Evolutionary conservation across 1,284 basidiomycete genomes (phyloP), one percentile per base, ranked within the genome.

Genomic region (Apiotrichum domesticum): DNA sequence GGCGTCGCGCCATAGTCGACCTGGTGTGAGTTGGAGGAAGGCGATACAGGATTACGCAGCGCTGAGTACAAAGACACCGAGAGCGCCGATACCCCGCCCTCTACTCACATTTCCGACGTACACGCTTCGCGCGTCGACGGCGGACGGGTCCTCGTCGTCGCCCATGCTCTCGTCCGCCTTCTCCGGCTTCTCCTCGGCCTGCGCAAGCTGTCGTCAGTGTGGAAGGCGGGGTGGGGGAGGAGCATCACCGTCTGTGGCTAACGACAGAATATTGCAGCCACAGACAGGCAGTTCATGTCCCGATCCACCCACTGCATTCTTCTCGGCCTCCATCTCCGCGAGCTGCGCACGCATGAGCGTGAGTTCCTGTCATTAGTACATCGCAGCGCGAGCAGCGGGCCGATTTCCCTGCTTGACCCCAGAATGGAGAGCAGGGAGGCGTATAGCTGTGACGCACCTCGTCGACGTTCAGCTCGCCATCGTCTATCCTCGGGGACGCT

Each of bases 1-100:
- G 96, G 96, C 34, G 96, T 97, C 7, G 95, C 89, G 56, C 87
- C 84, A 75, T 98, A 99, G 80, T 99, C 96, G 55, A 99, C 95
- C 94, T 98, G 67, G 35, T 7, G 37, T 39, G 7, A 39, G 9
- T 6, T 7, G n/a, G 11, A 49, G 14, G 9, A 6, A 7, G 15
- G 7, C 8, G 37, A 13, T 7, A 39, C 21, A 13, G 21, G 21
- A 21, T 21, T 21, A 21, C 21, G 21, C 21, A 39, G 8, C 8
- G 8, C 13, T 39, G 37, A 13, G 7, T 39, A 21, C 21, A 21
- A 21, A 21, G 21, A 21, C 21, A 21, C 21, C 21, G 21, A 21
- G 21, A 21, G 21, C 21, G 21, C 21, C 21, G 21, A 21, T 39
- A 8, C 13, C 8, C 37, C 37, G 13, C 37, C 37, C 8, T 39